Percentiles rank a stretch among this genome's conserved stretches.
Evolutionary conservation across 208 protist species (phyloP).

Genomic region (Leishmania tarentolae): DNA sequence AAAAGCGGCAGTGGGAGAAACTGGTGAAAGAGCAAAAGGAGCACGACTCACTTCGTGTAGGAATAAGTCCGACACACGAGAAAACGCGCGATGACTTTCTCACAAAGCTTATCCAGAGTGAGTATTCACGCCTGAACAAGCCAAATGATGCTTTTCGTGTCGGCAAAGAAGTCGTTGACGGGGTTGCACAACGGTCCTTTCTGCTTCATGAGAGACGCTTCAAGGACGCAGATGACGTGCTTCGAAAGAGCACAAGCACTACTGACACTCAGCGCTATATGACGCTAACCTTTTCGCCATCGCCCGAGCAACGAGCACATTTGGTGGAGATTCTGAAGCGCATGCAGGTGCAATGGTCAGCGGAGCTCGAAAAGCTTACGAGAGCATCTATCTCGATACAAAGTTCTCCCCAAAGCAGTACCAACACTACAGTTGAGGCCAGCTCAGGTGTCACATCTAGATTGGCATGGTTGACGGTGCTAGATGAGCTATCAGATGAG

Average conservation of each 20-base stretch:
- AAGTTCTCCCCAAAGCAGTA: neutral
- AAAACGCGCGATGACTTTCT: neutral
- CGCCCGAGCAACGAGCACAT: slow-evolving; percentile 12
- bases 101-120: slow-evolving; percentile 18
- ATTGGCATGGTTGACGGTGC: slow-evolving; percentile 62
- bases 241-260: slow-evolving; percentile 47
- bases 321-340: slow-evolving; percentile 17
- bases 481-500: slow-evolving; percentile 45
- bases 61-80: neutral
- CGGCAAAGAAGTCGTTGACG: slow-evolving; percentile 58
- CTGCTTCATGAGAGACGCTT: slow-evolving; percentile 40
- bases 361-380: slow-evolving; percentile 15
- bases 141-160: slow-evolving; percentile 58
- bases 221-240: slow-evolving; percentile 65
- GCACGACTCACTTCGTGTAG: neutral
- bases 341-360: slow-evolving; percentile 7
- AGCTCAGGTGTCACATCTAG: neutral
- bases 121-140: slow-evolving; percentile 33
- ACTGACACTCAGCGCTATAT: slow-evolving; percentile 51
- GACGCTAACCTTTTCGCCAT: slow-evolving; percentile 44
- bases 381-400: neutral
- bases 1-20: slow-evolving; percentile 20
- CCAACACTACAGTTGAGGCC: neutral
- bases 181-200: slow-evolving; percentile 39
- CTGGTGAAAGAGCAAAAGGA: slow-evolving; percentile 6